A percentile compares a stretch with the other conserved stretches of the same genome.
Conservation (phyloP, 805 yeast species). For the Blastobotrys peoriensis region DNA sequence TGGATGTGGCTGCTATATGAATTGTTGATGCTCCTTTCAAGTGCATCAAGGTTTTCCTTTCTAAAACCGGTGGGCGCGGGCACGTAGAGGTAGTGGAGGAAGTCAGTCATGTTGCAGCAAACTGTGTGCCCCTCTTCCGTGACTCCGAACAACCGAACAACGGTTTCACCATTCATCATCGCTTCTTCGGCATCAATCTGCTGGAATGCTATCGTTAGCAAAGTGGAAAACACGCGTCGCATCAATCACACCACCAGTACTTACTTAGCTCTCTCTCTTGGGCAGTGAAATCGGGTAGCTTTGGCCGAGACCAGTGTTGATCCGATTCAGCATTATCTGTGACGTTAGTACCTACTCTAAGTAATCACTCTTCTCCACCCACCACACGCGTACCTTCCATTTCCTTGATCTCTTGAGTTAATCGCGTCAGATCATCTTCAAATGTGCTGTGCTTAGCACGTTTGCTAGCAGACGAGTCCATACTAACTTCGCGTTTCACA, state of each 20-base stretch:
- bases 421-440: constrained; percentile 45
- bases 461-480: neutral
- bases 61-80: constrained; percentile 82
- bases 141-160: constrained; percentile 85
- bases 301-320: constrained; percentile 49
- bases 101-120: constrained; percentile 83
- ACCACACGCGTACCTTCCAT: constrained; percentile 16
- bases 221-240: constrained; percentile 1
- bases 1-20: constrained; percentile 48
- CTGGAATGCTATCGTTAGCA: constrained; percentile 48
- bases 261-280: constrained; percentile 2
- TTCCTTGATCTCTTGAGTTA: constrained; percentile 35
- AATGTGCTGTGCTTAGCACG: constrained; percentile 38
- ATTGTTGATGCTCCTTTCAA: constrained; percentile 8
- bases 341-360: neutral
- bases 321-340: constrained; percentile 21
- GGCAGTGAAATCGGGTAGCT: constrained; percentile 47
- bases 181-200: constrained; percentile 95
- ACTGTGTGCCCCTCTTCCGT: constrained; percentile 83
- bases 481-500: constrained; percentile 2
- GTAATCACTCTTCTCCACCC: neutral
- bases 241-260: constrained; percentile 12
- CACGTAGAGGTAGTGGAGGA: constrained; percentile 82
- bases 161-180: constrained; percentile 44
- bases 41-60: constrained; percentile 40